Base-by-base conservation (phyloP, 148 eudicot species). In the Amaranthus palmeri region DNA sequence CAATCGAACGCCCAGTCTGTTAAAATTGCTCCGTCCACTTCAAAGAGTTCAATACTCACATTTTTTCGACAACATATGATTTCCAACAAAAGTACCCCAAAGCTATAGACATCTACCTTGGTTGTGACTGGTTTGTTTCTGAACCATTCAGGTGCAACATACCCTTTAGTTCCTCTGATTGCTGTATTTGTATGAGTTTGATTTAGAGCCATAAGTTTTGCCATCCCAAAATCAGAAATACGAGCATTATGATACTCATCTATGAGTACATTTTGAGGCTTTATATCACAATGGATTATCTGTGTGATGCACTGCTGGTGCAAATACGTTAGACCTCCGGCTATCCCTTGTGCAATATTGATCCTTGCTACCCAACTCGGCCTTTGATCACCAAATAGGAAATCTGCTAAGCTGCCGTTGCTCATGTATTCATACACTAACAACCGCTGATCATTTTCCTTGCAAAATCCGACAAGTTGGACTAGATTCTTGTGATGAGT, bases 71-170 rank as follows among this genome's bases (percentile, higher is more conserved):
- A 82, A 15, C 82, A 78, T 44, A 87, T 62, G 45, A 87, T 77
- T 81, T 87, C 90, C 49, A 85, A 63, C 15, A 87, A 49, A 60
- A 85, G 48, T 2, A 87, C 81, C 13, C 90, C 88, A 14, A 80
- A 87, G 77, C 88, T 82, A 5, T 87, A 87, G 10, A 87, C 86
- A 73, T 87, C 90, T 3, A 84, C 90, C 70, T 82, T 87, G 15
- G 62, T 81, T 0, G 83, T 85, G 66, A 89, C 54, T 8, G 82
- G 85, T 48, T 67, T 81, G 84, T 79, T 81, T 60, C 80, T 87
- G 67, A 89, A 89, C 93, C 90, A 89, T 43, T 89, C 95, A 13
- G 95, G 89, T n/a, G 95, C 91, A 48, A 89, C 86, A 74, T 89
- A 89, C 43, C 95, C 91, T 79, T 79, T 89, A 13, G 91, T 89